A percentile compares a stretch with the other conserved stretches of the same genome.
Evolutionary conservation across 768 basidiomycete species (phyloP).

Genomic region (Lactarius hatsudake): DNA sequence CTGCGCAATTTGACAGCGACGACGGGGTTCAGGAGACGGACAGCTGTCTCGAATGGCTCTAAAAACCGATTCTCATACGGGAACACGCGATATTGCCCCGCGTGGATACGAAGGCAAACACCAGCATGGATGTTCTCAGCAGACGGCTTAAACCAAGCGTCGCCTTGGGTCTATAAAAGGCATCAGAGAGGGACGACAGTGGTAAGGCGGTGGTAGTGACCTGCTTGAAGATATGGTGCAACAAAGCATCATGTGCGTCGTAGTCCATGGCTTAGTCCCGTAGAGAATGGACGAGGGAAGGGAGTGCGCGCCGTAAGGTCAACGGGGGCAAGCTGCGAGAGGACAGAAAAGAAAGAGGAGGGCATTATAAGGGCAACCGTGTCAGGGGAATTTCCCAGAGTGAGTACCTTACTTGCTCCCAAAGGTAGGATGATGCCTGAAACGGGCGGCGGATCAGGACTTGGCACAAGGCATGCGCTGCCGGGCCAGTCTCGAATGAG

Average conservation of each 20-base stretch:
- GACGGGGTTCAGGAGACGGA: constrained; percentile 73
- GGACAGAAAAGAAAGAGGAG: constrained; percentile 13
- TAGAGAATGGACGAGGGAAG: constrained; percentile 10
- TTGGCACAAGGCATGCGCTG: neutral
- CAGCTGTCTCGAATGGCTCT: constrained; percentile 78
- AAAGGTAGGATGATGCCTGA: neutral
- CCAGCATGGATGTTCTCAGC: constrained; percentile 79
- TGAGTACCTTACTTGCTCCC: neutral
- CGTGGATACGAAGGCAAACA: constrained; percentile 71
- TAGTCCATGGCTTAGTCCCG: constrained; percentile 56
- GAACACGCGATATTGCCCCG: constrained; percentile 72
- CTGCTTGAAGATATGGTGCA: constrained; percentile 77
- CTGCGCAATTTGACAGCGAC: constrained; percentile 80
- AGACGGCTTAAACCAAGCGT: constrained; percentile 84
- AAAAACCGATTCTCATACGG: constrained; percentile 83
- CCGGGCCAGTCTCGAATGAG: constrained; percentile 3
- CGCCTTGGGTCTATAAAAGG: constrained; percentile 64
- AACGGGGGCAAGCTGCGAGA: constrained; percentile 24
- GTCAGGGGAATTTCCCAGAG: neutral
- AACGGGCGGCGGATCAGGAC: constrained; percentile 1
- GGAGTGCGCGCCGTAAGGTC: constrained; percentile 14
- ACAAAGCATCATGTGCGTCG: constrained; percentile 74
- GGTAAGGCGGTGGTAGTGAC: constrained; percentile 37
- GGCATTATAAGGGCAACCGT: constrained; percentile 9
- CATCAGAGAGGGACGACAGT: constrained; percentile 21